These are phyloP conservation scores for Marsdenia floribunda DNA, from an alignment of 257 asterid species.

Conservation along the genomic window DNA sequence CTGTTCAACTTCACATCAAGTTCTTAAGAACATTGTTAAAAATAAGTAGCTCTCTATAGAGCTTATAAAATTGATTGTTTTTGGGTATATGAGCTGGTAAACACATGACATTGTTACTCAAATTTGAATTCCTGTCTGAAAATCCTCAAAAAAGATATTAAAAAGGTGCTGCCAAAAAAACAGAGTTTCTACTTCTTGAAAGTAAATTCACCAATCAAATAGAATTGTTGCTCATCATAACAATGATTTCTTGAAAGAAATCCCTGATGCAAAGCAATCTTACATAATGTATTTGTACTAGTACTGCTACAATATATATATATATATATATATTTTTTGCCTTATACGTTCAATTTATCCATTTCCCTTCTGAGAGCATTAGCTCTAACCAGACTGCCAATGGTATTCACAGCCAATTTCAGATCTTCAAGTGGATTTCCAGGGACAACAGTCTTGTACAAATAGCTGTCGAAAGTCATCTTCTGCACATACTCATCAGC, in stretches of 20 bases:
- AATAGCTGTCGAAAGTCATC: conserved; percentile 87
- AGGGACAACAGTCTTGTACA: conserved; percentile 81
- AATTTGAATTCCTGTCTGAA: too few relatives aligned
- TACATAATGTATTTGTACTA: background rate
- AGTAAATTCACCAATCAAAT: background rate
- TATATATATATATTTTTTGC: background rate
- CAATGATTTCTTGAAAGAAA: background rate
- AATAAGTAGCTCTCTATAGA: too few relatives aligned
- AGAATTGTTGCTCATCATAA: background rate
- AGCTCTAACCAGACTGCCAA: conserved; percentile 84
- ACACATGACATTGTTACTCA: too few relatives aligned
- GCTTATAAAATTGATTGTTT: too few relatives aligned
- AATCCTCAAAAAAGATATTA: too few relatives aligned
- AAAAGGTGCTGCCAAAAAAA: too few relatives aligned
- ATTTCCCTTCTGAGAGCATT: conserved; percentile 84
- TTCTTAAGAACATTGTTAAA: too few relatives aligned
- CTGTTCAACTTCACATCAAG: too few relatives aligned
- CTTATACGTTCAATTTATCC: conserved; percentile 62
- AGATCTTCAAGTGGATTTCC: conserved; percentile 88
- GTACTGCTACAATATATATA: too few relatives aligned
- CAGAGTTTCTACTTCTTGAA: background rate
- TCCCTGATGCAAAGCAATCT: background rate
- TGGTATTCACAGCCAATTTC: conserved; percentile 81
- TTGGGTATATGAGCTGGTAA: too few relatives aligned
- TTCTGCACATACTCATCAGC: conserved; percentile 90